Evolutionary conservation across 2,329 filamentous ascomycete species (phyloP).

Genomic region (Tympanopsis confertula): DNA sequence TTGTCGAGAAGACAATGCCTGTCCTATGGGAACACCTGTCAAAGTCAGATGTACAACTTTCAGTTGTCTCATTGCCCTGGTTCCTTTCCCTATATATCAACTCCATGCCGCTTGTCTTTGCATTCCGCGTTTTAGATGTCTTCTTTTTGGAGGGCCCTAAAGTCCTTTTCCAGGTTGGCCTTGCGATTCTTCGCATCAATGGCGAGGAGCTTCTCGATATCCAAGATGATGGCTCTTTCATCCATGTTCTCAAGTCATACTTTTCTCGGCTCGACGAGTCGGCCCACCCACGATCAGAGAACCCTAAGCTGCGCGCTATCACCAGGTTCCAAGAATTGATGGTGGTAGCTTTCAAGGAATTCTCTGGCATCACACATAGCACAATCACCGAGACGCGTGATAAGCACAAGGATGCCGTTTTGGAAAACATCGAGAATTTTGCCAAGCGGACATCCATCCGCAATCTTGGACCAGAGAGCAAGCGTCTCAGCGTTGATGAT

Average conservation of each 20-base stretch:
- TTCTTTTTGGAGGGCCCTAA: slow-evolving; percentile 98
- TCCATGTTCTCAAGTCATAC: slow-evolving; percentile 89
- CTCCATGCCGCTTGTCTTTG: slow-evolving; percentile 96
- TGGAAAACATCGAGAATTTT: slow-evolving; percentile 94
- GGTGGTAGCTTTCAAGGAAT: slow-evolving; percentile 98
- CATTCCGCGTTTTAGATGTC: slow-evolving; percentile 89
- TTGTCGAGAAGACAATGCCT: slow-evolving; percentile 98
- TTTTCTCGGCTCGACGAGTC: slow-evolving; percentile 90
- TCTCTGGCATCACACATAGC: slow-evolving; percentile 85
- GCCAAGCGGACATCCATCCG: slow-evolving; percentile 92
- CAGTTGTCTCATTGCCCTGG: slow-evolving; percentile 94
- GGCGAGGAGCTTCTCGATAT: slow-evolving; percentile 91
- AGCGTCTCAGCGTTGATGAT: slow-evolving; percentile 74
- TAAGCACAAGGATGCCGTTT: slow-evolving; percentile 86
- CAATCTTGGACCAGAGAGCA: slow-evolving; percentile 91
- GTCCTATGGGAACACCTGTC: slow-evolving; percentile 97
- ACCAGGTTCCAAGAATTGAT: slow-evolving; percentile 96
- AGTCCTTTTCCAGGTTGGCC: slow-evolving; percentile 88
- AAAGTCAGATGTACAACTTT: slow-evolving; percentile 91
- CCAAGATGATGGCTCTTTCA: slow-evolving; percentile 88
- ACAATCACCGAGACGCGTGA: slow-evolving; percentile 79
- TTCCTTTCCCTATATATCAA: slow-evolving; percentile 98
- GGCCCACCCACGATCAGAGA: slow-evolving; percentile 89
- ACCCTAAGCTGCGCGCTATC: slow-evolving; percentile 83
- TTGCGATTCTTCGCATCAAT: slow-evolving; percentile 95